These are phyloP conservation scores for Ophiostoma fasciatum DNA, from an alignment of 2,329 filamentous ascomycete species.

Conservation along the genomic window DNA sequence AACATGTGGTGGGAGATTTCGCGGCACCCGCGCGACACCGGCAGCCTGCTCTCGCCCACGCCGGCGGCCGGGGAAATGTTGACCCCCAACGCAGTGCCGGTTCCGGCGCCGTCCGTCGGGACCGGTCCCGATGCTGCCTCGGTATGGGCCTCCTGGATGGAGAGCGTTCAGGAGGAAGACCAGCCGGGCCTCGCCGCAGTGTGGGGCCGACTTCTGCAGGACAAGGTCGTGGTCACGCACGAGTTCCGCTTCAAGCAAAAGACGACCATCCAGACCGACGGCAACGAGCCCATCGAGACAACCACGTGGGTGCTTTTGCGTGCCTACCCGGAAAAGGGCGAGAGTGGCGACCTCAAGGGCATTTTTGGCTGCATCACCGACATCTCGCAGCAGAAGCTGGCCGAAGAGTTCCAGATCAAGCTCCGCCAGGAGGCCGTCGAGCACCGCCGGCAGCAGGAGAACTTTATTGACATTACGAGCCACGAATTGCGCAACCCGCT, in stretches of 20 bases:
- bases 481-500: conserved; percentile 68
- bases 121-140: too few species aligned
- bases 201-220: conserved; percentile 47
- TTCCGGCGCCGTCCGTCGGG: too few species aligned
- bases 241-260: conserved; percentile 68
- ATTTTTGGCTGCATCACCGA: conserved; percentile 74
- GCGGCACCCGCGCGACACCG: conserved; percentile 41
- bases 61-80: too few species aligned
- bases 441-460: conserved; percentile 57
- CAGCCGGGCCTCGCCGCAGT: conserved; percentile 39
- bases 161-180: conserved; percentile 55
- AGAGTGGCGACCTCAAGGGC: conserved; percentile 50
- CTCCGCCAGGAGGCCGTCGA: conserved; percentile 70
- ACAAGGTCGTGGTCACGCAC: conserved; percentile 49
- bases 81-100: too few species aligned
- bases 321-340: conserved; percentile 57
- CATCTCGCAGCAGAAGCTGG: conserved; percentile 74
- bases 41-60: too few species aligned
- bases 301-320: conserved; percentile 62
- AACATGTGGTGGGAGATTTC: conserved; percentile 65
- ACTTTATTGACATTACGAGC: conserved; percentile 60
- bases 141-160: conserved; percentile 49
- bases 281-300: conserved; percentile 24
- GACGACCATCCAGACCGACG: conserved; percentile 44
- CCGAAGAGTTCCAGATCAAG: conserved; percentile 63